A percentile compares a stretch with the other conserved stretches of the same genome.
phyloP scores from a whole-genome alignment of 768 basidiomycete genomes.

The Melanogaster broomeanus region DNA sequence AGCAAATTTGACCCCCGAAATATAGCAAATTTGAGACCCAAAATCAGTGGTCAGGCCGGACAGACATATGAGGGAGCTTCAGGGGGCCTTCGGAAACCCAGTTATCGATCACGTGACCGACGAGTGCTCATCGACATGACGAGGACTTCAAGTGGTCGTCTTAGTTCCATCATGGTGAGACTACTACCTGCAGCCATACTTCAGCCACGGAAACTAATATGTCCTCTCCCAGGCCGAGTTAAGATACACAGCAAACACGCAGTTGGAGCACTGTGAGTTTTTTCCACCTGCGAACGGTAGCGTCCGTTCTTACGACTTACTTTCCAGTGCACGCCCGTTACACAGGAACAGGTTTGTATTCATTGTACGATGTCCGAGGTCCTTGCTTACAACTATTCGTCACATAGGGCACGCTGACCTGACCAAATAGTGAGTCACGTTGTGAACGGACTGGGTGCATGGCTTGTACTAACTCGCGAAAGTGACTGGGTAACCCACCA shows the following conservation, averaged over 20 bases:
- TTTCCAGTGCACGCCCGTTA: conserved; percentile 88
- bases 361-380: background rate
- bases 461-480: conserved; percentile 13
- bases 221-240: conserved; percentile 68
- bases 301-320: conserved; percentile 6
- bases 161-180: conserved; percentile 20
- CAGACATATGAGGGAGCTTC: too few species aligned
- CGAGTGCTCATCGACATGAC: too few species aligned
- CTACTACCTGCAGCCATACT: background rate
- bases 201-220: background rate
- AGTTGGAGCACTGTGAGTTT: conserved; percentile 86
- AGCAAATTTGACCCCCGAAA: too few species aligned
- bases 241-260: conserved; percentile 94
- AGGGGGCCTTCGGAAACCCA: too few species aligned
- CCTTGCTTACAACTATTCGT: conserved; percentile 11
- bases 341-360: conserved; percentile 83
- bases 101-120: too few species aligned
- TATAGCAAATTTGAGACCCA: too few species aligned
- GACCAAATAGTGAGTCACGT: conserved; percentile 81
- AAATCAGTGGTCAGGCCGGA: too few species aligned
- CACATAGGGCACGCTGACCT: conserved; percentile 87
- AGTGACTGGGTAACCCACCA: conserved; percentile 99
- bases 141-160: too few species aligned
- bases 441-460: background rate
- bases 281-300: background rate